Conservation (phyloP, 257 asterid genomes). For the Verbascum thapsus region DNA sequence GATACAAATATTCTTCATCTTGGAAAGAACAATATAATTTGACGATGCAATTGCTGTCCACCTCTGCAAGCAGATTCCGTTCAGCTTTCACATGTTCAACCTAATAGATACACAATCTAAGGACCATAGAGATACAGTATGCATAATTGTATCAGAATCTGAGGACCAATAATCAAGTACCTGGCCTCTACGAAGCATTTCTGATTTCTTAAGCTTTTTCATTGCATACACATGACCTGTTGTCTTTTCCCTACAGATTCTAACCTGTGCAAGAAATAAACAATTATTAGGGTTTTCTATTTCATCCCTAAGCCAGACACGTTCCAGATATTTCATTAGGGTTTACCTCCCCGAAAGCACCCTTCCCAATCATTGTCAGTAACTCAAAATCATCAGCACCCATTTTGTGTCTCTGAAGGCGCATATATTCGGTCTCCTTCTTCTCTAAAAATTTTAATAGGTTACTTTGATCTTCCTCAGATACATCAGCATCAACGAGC, state of each 20-base stretch:
- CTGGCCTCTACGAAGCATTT: slow-evolving; percentile 99
- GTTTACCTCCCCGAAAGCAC: slow-evolving; percentile 99
- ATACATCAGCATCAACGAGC: slow-evolving; percentile 98
- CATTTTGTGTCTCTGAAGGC: slow-evolving; percentile 97
- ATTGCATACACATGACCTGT: slow-evolving; percentile 93
- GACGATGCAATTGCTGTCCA: slow-evolving; percentile 93
- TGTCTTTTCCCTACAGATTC: slow-evolving; percentile 92
- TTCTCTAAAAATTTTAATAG: slow-evolving; percentile 82
- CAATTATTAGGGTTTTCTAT: slow-evolving; percentile 20
- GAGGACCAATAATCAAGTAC: slow-evolving; percentile 50
- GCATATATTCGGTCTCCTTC: slow-evolving; percentile 99
- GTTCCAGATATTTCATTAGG: too few relatives aligned
- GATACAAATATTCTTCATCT: slow-evolving; percentile 90
- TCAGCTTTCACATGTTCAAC: slow-evolving; percentile 98
- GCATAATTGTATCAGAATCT: slow-evolving; percentile 30
- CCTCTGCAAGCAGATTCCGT: slow-evolving; percentile 94
- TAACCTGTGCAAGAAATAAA: slow-evolving; percentile 57
- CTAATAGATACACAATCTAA: slow-evolving; percentile 45
- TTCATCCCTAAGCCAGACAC: not conserved
- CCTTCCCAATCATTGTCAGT: slow-evolving; percentile 95
- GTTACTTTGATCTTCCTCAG: slow-evolving; percentile 96
- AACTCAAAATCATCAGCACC: slow-evolving; percentile 92
- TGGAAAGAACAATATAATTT: slow-evolving; percentile 90
- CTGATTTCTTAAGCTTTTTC: slow-evolving; percentile 98
- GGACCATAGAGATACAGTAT: slow-evolving; percentile 34